Base-by-base conservation (phyloP, 106 monocot species). In the Phalaenopsis equestris region DNA sequence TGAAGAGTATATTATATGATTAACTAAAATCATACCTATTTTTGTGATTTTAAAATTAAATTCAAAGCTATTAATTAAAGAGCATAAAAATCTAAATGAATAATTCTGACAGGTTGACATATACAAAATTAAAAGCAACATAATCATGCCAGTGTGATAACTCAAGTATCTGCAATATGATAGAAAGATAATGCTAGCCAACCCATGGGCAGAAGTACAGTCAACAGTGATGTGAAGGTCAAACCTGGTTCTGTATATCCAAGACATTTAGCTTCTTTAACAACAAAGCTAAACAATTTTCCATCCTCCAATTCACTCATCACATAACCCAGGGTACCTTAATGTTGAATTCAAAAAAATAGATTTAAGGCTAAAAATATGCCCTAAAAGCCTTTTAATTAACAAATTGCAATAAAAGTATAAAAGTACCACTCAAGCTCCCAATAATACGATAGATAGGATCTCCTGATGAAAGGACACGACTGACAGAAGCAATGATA, bases 181-280 rank as follows among this genome's bases (percentile, higher is more conserved):
- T 45, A 45, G 43, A 75, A 36, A 9, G 75, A 43, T 75, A 43
- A n/a, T 72, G 39, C 5, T 45, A 45, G 43, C 41, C 39, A 72
- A 72, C 41, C 39, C 41, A 37, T 39, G 41, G 39, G 14, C 72
- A 72, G 43, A 45, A 21, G 16, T 43, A 75, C 19, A 75, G 17
- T 42, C 67, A 75, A 76, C n/a, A 76, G 10, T 1, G 42, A 76
- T 52, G 17, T 9, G 21, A 11, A 83, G 80, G 18, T 45, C 55
- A 38, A 55, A 99, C 99, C 99, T 87, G 99, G 99, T 90, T 99
- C 99, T 39, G 99, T 99, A 67, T 83, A 99, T 2, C 99, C 99
- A 75, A 99, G 93, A 21, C 74, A 67, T 80, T 99, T 99, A 79
- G 99, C 99, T 76, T 80, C 86, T 78, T 81, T 77, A 84, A 99